These are phyloP conservation scores for Populus simonii DNA, from an alignment of 345 rosid genomes.

Conservation along the genomic window DNA sequence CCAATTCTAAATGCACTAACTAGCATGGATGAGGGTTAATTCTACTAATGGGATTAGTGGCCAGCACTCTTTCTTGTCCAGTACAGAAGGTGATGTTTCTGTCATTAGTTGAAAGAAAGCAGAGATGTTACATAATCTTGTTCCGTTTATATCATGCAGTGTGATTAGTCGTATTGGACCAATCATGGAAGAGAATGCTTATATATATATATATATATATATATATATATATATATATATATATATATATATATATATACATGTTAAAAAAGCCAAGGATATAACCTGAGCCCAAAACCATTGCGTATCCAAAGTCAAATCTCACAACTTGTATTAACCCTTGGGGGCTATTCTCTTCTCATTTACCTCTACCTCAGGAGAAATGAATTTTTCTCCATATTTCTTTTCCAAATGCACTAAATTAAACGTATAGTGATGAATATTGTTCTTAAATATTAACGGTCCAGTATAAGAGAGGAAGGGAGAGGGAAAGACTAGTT, in stretches of 20 bases:
- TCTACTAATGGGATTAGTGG: neutral
- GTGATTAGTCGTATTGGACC: neutral
- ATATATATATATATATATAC: no score
- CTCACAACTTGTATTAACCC: neutral
- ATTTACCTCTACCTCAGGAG: no score
- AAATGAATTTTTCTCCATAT: no score
- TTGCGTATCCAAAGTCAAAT: no score
- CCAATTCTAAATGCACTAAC: neutral
- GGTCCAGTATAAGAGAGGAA: neutral
- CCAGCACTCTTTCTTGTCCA: neutral
- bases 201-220: no score
- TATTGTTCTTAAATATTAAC: no score
- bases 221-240: no score
- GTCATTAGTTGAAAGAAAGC: neutral
- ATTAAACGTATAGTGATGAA: neutral
- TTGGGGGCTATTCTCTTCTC: neutral
- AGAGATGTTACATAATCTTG: neutral
- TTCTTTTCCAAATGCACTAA: neutral
- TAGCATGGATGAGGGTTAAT: neutral
- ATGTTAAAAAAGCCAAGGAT: no score
- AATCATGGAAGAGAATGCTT: no score
- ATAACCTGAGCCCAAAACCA: no score
- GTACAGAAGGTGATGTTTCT: neutral
- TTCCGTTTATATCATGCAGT: neutral
- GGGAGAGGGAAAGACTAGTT: neutral